Evolutionary conservation across 805 yeast species (phyloP).

Genomic region (Candida sphagnicola): DNA sequence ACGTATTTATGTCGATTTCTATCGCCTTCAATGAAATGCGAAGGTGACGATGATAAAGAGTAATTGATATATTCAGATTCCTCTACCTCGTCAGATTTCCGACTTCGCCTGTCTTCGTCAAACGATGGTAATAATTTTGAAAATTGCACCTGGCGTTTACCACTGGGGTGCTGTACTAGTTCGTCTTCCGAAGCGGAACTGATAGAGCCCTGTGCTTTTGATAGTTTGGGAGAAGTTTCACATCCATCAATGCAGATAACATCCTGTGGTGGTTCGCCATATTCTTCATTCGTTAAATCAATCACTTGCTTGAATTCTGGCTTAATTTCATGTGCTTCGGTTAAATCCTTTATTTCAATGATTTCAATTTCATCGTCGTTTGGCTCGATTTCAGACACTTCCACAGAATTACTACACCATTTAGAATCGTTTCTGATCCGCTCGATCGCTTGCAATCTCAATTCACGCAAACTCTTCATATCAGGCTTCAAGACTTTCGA

Average conservation of each 20-base stretch:
- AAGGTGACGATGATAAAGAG: constrained; percentile 21
- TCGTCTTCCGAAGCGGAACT: neutral
- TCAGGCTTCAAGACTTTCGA: constrained; percentile 4
- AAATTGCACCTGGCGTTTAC: constrained; percentile 8
- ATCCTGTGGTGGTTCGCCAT: constrained; percentile 9
- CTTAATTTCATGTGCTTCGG: neutral
- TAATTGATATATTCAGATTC: constrained; percentile 15
- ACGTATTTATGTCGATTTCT: constrained; percentile 21
- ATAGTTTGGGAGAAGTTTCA: constrained; percentile 8
- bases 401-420: constrained; percentile 37
- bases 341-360: constrained; percentile 17
- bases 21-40: constrained; percentile 21
- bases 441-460: constrained; percentile 60
- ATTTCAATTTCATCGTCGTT: constrained; percentile 42
- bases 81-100: constrained; percentile 4
- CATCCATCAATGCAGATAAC: constrained; percentile 22
- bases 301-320: constrained; percentile 10
- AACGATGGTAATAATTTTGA: constrained; percentile 13
- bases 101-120: constrained; percentile 9
- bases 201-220: neutral
- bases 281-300: constrained; percentile 13
- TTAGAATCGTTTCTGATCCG: constrained; percentile 50
- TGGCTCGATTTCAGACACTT: constrained; percentile 31
- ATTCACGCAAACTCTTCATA: constrained; percentile 28
- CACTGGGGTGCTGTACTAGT: neutral